Evolutionary conservation across 306 rosid genomes (phyloP), one percentile per base, ranked within the genome.

Genomic region (Mimosa pudica): DNA sequence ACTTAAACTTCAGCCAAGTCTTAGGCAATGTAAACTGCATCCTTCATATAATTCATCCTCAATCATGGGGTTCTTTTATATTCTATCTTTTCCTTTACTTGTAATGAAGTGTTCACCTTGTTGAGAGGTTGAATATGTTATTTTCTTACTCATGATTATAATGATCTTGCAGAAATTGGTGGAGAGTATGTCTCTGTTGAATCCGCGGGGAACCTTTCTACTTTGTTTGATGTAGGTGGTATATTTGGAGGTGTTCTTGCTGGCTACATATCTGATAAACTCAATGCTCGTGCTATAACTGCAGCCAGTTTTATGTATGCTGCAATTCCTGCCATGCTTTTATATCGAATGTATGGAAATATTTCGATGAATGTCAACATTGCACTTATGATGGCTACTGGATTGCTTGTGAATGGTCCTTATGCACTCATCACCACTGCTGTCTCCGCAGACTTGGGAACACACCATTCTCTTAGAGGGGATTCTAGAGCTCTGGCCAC

Each of bases 401-500:
- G 98, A 73, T 81, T 91, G 84, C 82, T 91, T 47, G 90, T 93
- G 74, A 93, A 93, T 63, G 98, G 97, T 1, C 98, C 98, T 38
- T 93, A 91, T 83, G 87, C 98, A 48, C 98, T 93, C 38, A 93
- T 93, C 73, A 93, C 98, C 54, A 91, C 98, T 17, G 97, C 98
- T 45, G 98, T 93, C 70, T 93, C 98, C 38, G 98, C 98, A 3
- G 94, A 93, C 76, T 90, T 93, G 83, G 98, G 98, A 2, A 91
- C 98, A 2, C 98, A 91, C 68, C 74, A 83, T 55, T 93, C 98
- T 33, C 93, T 93, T 44, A 82, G 67, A 83, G 97, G 97, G 45
- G 88, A 93, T 82, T 93, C 97, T 75, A 89, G 98, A 35, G 98
- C 98, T 42, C 86, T 93, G 18, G 98, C 98, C 46, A 93, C 98